phyloP scores from a whole-genome alignment of 2,329 filamentous ascomycete species.

The Leptodontidium sp. region DNA sequence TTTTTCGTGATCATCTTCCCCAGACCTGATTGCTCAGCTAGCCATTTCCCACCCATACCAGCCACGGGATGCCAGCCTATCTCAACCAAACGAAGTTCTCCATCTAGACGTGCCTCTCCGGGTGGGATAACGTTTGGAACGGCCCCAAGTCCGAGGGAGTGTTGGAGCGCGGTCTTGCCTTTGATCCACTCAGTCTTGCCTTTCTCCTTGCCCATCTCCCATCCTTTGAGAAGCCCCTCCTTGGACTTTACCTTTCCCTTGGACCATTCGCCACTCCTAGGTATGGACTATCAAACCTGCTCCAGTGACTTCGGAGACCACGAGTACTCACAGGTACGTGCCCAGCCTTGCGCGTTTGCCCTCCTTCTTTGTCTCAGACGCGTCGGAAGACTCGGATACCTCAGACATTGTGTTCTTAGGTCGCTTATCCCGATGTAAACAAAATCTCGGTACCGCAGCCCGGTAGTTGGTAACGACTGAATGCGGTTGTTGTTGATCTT shows the following conservation, averaged over 20 bases:
- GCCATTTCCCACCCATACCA: conserved; percentile 64
- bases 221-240: conserved; percentile 19
- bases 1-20: conserved; percentile 64
- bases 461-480: neutral
- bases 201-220: conserved; percentile 26
- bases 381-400: conserved; percentile 13
- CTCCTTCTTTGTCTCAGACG: conserved; percentile 15
- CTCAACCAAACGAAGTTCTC: conserved; percentile 54
- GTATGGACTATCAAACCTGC: neutral
- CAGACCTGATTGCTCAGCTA: conserved; percentile 62
- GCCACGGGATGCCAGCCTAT: conserved; percentile 67
- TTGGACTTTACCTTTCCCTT: conserved; percentile 22
- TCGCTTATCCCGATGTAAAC: neutral
- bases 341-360: conserved; percentile 15
- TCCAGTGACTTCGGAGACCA: neutral
- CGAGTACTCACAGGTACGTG: conserved; percentile 17
- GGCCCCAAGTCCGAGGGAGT: conserved; percentile 54
- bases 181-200: conserved; percentile 49
- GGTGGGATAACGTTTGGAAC: conserved; percentile 55
- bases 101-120: conserved; percentile 50
- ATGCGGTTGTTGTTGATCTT: conserved; percentile 7
- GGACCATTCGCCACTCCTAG: conserved; percentile 2
- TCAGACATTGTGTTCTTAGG: neutral
- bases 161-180: conserved; percentile 52
- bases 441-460: neutral